phyloP scores from a whole-genome alignment of 805 yeast genomes.

The Ogataea pignaliae region DNA sequence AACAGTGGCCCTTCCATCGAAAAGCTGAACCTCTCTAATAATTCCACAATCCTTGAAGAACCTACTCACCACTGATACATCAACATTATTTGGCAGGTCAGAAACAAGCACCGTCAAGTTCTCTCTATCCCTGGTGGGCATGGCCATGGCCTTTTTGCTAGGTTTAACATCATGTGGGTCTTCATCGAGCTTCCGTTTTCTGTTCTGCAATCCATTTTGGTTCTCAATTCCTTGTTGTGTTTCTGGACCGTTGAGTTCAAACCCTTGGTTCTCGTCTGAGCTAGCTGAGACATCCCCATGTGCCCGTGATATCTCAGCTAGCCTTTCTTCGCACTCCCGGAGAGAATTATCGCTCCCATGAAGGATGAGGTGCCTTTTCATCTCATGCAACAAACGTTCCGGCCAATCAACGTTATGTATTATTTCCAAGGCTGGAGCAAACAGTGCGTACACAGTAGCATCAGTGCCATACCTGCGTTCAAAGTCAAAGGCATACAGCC shows the following conservation, averaged over 20 bases:
- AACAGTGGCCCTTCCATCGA: slow-evolving; percentile 39
- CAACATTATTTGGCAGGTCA: slow-evolving; percentile 38
- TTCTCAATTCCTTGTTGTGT: neutral
- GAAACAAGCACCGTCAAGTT: slow-evolving; percentile 50
- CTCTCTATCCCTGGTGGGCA: slow-evolving; percentile 49
- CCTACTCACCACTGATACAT: slow-evolving; percentile 34
- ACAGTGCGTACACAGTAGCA: slow-evolving; percentile 23
- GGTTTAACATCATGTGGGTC: neutral
- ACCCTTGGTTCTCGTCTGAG: slow-evolving; percentile 3
- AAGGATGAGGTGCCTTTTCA: slow-evolving; percentile 33
- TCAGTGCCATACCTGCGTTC: slow-evolving; percentile 30
- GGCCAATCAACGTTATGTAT: slow-evolving; percentile 43
- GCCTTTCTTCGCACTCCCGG: neutral
- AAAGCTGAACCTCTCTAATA: slow-evolving; percentile 34
- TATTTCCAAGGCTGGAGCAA: slow-evolving; percentile 30
- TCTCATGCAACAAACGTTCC: slow-evolving; percentile 43
- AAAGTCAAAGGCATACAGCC: slow-evolving; percentile 42
- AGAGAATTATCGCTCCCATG: slow-evolving; percentile 24
- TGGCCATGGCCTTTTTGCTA: neutral
- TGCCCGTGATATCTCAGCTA: no score
- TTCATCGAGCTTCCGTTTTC: neutral
- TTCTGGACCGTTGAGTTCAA: neutral
- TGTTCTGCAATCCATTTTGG: neutral
- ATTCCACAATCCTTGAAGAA: slow-evolving; percentile 62
- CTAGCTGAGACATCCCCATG: no score